Percentiles rank a stretch among this genome's conserved stretches.
phyloP scores from a whole-genome alignment of 1,284 basidiomycete species.

The Puccinia sorghi region DNA sequence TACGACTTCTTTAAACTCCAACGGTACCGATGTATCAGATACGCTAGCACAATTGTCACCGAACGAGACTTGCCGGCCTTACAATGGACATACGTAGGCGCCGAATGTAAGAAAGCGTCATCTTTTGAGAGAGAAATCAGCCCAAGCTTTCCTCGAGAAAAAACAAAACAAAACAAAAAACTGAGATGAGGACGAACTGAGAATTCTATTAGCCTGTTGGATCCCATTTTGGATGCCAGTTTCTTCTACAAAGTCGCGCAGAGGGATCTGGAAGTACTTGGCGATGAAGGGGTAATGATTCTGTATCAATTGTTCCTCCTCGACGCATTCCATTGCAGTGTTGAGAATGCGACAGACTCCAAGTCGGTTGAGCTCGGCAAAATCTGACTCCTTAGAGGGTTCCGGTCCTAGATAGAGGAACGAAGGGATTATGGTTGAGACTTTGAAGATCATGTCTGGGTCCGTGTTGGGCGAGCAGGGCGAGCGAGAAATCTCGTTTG shows the following conservation, averaged over 20 bases:
- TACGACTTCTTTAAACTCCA: constrained; percentile 92
- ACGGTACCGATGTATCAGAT: constrained; percentile 82
- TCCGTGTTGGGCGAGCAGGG: constrained; percentile 23
- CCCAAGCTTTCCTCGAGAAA: neutral
- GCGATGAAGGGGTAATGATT: constrained; percentile 62
- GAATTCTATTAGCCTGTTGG: constrained; percentile 76
- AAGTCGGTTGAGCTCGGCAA: constrained; percentile 69
- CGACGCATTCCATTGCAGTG: constrained; percentile 83
- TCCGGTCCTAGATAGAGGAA: constrained; percentile 91
- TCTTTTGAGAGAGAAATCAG: constrained; percentile 63
- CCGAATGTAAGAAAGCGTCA: constrained; percentile 80
- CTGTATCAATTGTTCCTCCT: constrained; percentile 66
- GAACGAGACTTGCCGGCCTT: constrained; percentile 93
- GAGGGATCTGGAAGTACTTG: constrained; percentile 79
- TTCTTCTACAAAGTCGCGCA: constrained; percentile 93
- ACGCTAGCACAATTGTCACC: constrained; percentile 95
- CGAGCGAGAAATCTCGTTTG: neutral
- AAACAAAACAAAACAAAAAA: too few species aligned
- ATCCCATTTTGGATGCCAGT: constrained; percentile 81
- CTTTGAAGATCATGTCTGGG: constrained; percentile 63
- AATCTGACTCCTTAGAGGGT: constrained; percentile 71
- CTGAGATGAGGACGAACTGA: constrained; percentile 66
- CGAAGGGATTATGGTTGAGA: constrained; percentile 83
- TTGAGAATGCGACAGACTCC: constrained; percentile 87
- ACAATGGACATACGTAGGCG: constrained; percentile 92